phyloP scores from a whole-genome alignment of 2,329 filamentous ascomycete genomes.

The Septoria linicola region DNA sequence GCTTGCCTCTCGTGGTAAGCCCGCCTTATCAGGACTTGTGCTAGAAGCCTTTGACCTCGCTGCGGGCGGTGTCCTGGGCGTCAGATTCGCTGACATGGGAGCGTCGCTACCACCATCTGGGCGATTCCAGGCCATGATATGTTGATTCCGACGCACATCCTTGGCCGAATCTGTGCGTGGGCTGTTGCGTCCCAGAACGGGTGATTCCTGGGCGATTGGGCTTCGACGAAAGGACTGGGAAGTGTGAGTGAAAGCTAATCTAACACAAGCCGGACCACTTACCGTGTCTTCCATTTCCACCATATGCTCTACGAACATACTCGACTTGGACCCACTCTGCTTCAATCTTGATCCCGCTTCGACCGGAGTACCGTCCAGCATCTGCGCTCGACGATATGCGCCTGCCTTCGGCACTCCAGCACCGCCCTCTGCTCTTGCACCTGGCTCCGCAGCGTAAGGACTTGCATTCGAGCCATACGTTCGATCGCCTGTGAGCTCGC shows the following conservation, averaged over 20 bases:
- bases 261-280: constrained; percentile 17
- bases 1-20: constrained; percentile 8
- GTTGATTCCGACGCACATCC: constrained; percentile 3
- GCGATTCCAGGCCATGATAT: constrained; percentile 10
- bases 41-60: constrained; percentile 11
- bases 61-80: constrained; percentile 23
- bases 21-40: constrained; percentile 4
- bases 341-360: constrained; percentile 7
- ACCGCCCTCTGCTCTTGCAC: constrained; percentile 20
- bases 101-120: constrained; percentile 10
- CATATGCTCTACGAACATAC: constrained; percentile 24
- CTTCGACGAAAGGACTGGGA: constrained; percentile 9
- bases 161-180: neutral
- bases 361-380: constrained; percentile 21
- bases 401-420: constrained; percentile 14
- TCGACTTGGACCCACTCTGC: constrained; percentile 15
- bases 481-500: constrained; percentile 21
- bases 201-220: constrained; percentile 11
- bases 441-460: constrained; percentile 15
- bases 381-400: constrained; percentile 19
- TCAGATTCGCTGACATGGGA: constrained; percentile 22
- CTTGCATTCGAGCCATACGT: neutral
- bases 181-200: constrained; percentile 5
- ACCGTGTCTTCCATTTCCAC: constrained; percentile 26
- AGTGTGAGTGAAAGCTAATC: constrained; percentile 5